Evolutionary conservation across 2,329 filamentous ascomycete species (phyloP), one percentile per base, ranked within the genome.

Genomic region (Neophaeococcomyces mojaviensis): DNA sequence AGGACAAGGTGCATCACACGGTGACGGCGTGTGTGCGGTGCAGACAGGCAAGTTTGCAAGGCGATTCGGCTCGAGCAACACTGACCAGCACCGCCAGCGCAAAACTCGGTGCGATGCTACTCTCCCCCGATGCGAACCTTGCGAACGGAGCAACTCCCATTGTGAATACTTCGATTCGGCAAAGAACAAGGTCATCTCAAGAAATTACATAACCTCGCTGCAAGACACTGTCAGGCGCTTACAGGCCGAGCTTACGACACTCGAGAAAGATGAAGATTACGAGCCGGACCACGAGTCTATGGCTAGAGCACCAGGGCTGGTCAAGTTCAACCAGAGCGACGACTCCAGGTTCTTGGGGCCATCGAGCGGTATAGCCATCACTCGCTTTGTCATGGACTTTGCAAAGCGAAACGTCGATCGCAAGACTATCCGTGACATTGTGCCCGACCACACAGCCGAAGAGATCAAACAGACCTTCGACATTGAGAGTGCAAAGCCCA

Each of bases 71-170:
- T 12, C 13, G 20, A 20, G 13, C 16, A 37, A 16, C 20, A 37
- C 32, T 18, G 32, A 18, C 35, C 16, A 19, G 4, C 15, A 36
- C 9, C 70, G 72, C 44, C 61, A 94, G 89, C 82, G 90, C 59
- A 98, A 98, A 74, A 97, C 90, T 31, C 78, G 88, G 72, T 98
- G 92, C 71, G 92, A 97, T 67, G 86, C 92, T 3, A 86, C 86
- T 12, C 78, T 98, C 18, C 92, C 92, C 33, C 84, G 86, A 60
- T 98, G 92, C 66, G 78, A 87, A 15, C 89, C 90, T 18, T 98
- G 92, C 70, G 88, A 96, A 68, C 80, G 90, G 57, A 89, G 87
- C 53, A 89, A 89, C 59, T 88, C 88, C 24, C 78, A 81, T 50
- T 98, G 92, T 76, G 90, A 96, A 62, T 98, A 97, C 69, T 94